Evolutionary conservation across 345 rosid species (phyloP).

Genomic region (Populus alba): DNA sequence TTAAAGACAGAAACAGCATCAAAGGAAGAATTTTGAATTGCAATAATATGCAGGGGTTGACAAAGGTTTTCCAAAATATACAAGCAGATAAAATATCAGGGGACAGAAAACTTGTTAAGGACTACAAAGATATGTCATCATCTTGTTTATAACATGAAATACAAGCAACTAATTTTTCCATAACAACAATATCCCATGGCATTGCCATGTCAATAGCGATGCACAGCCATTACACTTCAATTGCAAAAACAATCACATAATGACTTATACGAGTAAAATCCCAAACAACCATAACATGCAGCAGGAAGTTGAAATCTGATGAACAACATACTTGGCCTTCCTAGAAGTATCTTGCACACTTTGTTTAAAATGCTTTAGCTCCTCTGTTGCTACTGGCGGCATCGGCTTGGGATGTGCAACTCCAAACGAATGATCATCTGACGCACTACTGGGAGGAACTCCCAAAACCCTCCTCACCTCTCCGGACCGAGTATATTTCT

Average conservation of each 20-base stretch:
- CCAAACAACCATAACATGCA: constrained; percentile 1
- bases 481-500: constrained; percentile 61
- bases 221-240: neutral
- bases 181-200: neutral
- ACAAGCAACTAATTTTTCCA: constrained; percentile 1
- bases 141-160: constrained; percentile 12
- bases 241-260: neutral
- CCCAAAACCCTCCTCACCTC: constrained; percentile 80
- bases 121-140: neutral
- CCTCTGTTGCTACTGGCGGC: constrained; percentile 68
- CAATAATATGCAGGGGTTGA: neutral
- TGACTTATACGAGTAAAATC: neutral
- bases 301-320: constrained; percentile 1
- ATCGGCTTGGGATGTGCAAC: constrained; percentile 52
- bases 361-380: constrained; percentile 82
- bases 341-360: constrained; percentile 73
- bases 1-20: neutral
- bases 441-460: constrained; percentile 49
- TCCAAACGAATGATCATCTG: constrained; percentile 69
- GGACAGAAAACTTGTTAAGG: neutral
- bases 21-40: neutral
- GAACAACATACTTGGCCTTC: constrained; percentile 65
- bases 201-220: neutral
- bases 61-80: neutral
- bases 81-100: neutral